A percentile compares a stretch with the other conserved stretches of the same genome.
These are phyloP conservation scores for Discostella pseudostelligera DNA, from an alignment of 108 stramenopile species.

Conservation along the genomic window DNA sequence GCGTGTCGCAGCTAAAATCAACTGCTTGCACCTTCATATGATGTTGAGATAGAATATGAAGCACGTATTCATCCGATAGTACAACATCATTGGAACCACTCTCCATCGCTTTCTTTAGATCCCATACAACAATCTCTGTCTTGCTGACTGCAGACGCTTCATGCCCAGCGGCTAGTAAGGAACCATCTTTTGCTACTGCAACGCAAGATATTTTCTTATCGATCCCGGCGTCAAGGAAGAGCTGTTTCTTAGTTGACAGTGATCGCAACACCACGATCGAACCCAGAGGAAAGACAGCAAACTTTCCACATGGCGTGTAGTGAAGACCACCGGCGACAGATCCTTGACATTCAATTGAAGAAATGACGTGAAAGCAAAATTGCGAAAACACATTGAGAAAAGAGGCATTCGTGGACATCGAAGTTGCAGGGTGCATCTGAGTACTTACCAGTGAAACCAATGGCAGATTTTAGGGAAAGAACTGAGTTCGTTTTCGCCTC, in stretches of 20 bases:
- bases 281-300: conserved; percentile 61
- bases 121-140: conserved; percentile 80
- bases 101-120: conserved; percentile 55
- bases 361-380: neutral
- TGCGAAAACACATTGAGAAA: neutral
- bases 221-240: conserved; percentile 79
- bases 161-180: conserved; percentile 73
- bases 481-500: conserved; percentile 3
- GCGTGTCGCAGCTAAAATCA: conserved; percentile 58
- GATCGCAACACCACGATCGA: conserved; percentile 46
- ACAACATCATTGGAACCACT: conserved; percentile 35
- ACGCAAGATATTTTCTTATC: conserved; percentile 69
- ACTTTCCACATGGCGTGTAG: conserved; percentile 74
- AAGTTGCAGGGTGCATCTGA: neutral
- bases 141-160: conserved; percentile 48
- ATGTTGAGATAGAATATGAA: conserved; percentile 75
- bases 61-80: conserved; percentile 43
- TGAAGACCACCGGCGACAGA: conserved; percentile 66
- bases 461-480: conserved; percentile 49
- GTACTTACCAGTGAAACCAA: conserved; percentile 54
- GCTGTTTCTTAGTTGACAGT: conserved; percentile 41
- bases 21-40: conserved; percentile 68
- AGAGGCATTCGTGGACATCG: no score
- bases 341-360: conserved; percentile 13
- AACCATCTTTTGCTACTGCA: conserved; percentile 68